A percentile compares a stretch with the other conserved stretches of the same genome.
phyloP scores from a whole-genome alignment of 2,329 filamentous ascomycete genomes.

The Verticillium isaacii region DNA sequence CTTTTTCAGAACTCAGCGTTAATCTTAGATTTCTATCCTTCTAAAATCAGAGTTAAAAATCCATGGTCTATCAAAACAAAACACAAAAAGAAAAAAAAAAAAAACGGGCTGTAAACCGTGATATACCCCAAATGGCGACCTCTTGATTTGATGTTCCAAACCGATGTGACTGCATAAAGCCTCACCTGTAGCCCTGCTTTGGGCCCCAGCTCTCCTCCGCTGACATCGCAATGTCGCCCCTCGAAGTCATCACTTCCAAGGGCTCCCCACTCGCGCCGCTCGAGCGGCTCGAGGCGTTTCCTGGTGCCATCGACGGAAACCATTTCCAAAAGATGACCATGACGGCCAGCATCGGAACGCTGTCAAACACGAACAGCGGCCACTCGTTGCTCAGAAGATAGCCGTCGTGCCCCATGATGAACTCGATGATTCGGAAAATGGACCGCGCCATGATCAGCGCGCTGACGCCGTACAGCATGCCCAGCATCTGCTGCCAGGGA shows the following conservation, averaged over 20 bases:
- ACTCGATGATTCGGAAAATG: constrained; percentile 44
- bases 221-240: background rate
- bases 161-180: too few relatives aligned
- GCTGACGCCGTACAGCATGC: constrained; percentile 7
- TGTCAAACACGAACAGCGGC: constrained; percentile 39
- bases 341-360: constrained; percentile 28
- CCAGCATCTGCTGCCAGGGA: constrained; percentile 1
- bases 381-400: constrained; percentile 35
- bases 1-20: too few relatives aligned
- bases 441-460: constrained; percentile 31
- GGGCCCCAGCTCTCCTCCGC: background rate
- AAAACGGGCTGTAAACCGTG: too few relatives aligned
- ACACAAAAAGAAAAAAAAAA: too few relatives aligned
- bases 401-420: constrained; percentile 32
- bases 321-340: constrained; percentile 13
- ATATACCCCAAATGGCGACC: too few relatives aligned
- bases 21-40: too few relatives aligned
- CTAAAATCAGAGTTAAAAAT: too few relatives aligned
- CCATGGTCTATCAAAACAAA: too few relatives aligned
- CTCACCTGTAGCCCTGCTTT: background rate
- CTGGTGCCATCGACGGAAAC: constrained; percentile 15
- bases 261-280: background rate
- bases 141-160: too few relatives aligned
- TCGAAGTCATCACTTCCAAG: background rate
- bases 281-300: background rate